phyloP scores from a whole-genome alignment of 2,329 filamentous ascomycete genomes.

The Fusarium pininemorale region DNA sequence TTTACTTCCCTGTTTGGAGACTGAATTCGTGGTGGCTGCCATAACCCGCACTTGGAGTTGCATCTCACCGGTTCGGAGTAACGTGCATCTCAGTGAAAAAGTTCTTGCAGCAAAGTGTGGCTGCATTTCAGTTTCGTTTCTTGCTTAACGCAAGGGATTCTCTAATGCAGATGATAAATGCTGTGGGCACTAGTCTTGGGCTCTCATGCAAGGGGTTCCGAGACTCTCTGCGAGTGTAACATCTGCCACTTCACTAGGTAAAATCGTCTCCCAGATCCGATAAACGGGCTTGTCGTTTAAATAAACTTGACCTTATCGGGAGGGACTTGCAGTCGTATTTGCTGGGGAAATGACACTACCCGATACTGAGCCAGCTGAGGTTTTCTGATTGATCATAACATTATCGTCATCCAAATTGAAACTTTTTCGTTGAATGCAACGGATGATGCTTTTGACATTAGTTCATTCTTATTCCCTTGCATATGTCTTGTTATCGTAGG shows the following conservation, averaged over 20 bases:
- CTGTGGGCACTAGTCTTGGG: not conserved
- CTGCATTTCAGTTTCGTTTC: constrained; percentile 16
- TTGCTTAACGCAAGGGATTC: constrained; percentile 23
- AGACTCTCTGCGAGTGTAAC: constrained; percentile 18
- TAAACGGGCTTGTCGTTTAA: not conserved
- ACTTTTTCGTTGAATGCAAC: not conserved
- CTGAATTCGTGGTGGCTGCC: constrained; percentile 1
- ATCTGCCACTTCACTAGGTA: not conserved
- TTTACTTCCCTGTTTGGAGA: constrained; percentile 4
- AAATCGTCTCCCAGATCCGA: not conserved
- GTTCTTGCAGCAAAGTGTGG: constrained; percentile 13
- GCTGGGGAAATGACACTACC: not conserved
- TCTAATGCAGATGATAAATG: constrained; percentile 3
- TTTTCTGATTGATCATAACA: constrained; percentile 7
- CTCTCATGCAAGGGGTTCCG: constrained; percentile 32
- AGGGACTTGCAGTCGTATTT: constrained; percentile 14
- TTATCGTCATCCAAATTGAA: not conserved
- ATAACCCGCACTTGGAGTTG: constrained; percentile 9
- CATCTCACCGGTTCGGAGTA: constrained; percentile 26
- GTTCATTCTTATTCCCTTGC: constrained; percentile 14
- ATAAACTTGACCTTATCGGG: constrained; percentile 19
- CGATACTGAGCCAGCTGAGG: not conserved
- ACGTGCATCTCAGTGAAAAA: constrained; percentile 21
- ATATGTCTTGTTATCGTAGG: constrained; percentile 4
- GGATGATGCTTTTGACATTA: not conserved